Base-by-base conservation (phyloP, 2,329 filamentous ascomycete species). In the Cadophora luteo-olivacea region DNA sequence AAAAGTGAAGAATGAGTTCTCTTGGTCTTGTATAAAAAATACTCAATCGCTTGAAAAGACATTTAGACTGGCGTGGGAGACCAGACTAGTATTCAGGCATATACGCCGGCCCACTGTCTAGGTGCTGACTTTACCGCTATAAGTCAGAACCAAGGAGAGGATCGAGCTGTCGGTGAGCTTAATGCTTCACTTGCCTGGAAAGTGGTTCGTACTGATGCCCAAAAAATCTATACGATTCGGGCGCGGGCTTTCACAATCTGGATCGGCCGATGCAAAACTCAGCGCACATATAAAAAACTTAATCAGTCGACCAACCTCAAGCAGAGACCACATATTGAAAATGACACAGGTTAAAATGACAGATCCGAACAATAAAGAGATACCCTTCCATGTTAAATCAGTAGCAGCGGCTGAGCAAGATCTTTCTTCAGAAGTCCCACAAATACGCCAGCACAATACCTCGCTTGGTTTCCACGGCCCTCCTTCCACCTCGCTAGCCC, bases 391-490 rank as follows among this genome's bases (percentile, higher is more conserved):
- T 49, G n/a, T 22, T 62, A 62, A n/a, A 41, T 25, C 64, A 66
- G 25, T 45, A 66, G 36, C 8, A 66, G 12, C 14, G 64, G 29
- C 16, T 54, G n/a, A 32, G 45, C 55, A 51, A 29, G 29, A 29
- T 64, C 55, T 8, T 19, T 36, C 57, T 61, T 61, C 55, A 61
- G 29, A n/a, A 61, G 12, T 1, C 64, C 64, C 24, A 57, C 45
- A 33, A 61, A 66, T 19, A 66, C 55, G 7, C 55, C 64, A 52
- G 55, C 55, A 32, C 64, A 66, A 61, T 52, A 52, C 29, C 22
- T 61, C 22, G 24, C 22, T 16, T 49, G 14, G 4, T 45, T 29
- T 33, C 52, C 14, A 32, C 4, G 29, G 52, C 33, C 25, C 6
- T 52, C 45, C 14, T 29, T 66, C 55, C 64, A 61, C 19, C 45